phyloP scores from a whole-genome alignment of 2,329 filamentous ascomycete genomes.

The Cladosporium oxysporum region DNA sequence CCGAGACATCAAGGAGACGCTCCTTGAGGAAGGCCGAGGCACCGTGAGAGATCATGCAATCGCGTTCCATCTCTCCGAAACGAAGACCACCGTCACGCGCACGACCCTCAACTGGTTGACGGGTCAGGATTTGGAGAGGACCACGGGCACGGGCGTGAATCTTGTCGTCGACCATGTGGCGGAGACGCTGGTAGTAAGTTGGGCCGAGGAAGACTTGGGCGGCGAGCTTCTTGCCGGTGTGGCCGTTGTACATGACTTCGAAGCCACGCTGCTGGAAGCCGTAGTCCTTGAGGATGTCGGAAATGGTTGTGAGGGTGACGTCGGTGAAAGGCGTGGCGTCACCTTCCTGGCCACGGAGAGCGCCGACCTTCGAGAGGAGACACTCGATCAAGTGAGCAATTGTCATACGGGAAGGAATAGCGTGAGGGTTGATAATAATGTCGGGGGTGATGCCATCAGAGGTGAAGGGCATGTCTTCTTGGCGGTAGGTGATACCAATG shows the following conservation, averaged over 20 bases:
- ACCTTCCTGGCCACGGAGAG: conserved; percentile 90
- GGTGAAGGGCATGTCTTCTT: conserved; percentile 99
- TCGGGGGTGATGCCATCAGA: conserved; percentile 89
- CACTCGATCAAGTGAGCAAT: conserved; percentile 99
- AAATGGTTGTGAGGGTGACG: conserved; percentile 93
- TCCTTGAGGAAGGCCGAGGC: conserved; percentile 97
- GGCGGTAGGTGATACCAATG: conserved; percentile 95
- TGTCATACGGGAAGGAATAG: conserved; percentile 99
- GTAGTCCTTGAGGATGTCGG: conserved; percentile 78
- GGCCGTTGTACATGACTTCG: conserved; percentile 98
- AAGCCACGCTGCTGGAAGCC: conserved; percentile 97
- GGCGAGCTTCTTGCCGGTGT: conserved; percentile 90
- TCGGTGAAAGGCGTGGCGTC: conserved; percentile 98
- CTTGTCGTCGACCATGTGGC: conserved; percentile 99
- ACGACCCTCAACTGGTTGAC: conserved; percentile 97
- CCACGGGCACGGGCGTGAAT: conserved; percentile 98
- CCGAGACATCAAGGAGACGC: conserved; percentile 92
- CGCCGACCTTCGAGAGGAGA: conserved; percentile 92
- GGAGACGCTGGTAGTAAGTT: conserved; percentile 96
- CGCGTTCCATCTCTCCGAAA: conserved; percentile 99
- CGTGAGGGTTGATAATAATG: conserved; percentile 98
- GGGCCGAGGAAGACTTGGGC: conserved; percentile 96
- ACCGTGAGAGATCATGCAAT: conserved; percentile 99
- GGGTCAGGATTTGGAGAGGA: conserved; percentile 93
- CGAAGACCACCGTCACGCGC: conserved; percentile 95